Evolutionary conservation across 495 filamentous ascomycete genomes (phyloP).

Genomic region (Haplographium delicatum): DNA sequence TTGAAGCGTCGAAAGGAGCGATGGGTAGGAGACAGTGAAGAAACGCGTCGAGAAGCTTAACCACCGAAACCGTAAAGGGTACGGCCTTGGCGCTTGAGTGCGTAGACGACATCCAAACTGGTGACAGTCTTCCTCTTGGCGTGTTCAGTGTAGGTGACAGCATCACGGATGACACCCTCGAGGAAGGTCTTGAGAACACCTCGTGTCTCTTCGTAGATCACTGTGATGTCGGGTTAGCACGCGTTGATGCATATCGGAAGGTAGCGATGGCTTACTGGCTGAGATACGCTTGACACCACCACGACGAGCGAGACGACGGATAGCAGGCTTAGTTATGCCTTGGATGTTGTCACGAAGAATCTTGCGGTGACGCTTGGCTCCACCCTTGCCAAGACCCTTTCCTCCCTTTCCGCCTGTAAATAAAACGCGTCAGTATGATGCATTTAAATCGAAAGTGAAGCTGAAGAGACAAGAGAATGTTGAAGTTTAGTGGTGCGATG

Average conservation of each 20-base stretch:
- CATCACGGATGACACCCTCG: conserved; percentile 98
- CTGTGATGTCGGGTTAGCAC: conserved; percentile 32
- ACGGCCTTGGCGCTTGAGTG: conserved; percentile 90
- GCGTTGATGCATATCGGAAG: background rate
- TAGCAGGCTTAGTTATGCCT: conserved; percentile 99
- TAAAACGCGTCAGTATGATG: conserved; percentile 24
- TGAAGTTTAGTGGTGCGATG: too few relatives aligned
- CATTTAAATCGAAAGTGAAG: conserved; percentile 1
- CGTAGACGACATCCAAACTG: conserved; percentile 91
- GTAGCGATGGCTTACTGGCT: conserved; percentile 43
- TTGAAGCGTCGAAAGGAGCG: conserved; percentile 15
- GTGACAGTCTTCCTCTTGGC: conserved; percentile 70
- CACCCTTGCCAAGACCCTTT: conserved; percentile 86
- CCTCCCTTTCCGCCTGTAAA: conserved; percentile 83
- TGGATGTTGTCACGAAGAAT: conserved; percentile 99
- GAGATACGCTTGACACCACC: conserved; percentile 99
- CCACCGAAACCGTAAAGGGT: conserved; percentile 99
- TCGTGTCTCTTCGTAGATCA: conserved; percentile 99
- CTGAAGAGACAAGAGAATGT: background rate
- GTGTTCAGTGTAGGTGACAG: conserved; percentile 72
- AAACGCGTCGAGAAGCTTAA: conserved; percentile 36
- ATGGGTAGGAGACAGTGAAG: conserved; percentile 8
- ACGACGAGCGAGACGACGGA: conserved; percentile 99
- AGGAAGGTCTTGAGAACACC: conserved; percentile 99
- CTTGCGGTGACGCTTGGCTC: conserved; percentile 95